Base-by-base conservation (phyloP, 768 basidiomycete genomes). In the Leccinum aurantiacum region DNA sequence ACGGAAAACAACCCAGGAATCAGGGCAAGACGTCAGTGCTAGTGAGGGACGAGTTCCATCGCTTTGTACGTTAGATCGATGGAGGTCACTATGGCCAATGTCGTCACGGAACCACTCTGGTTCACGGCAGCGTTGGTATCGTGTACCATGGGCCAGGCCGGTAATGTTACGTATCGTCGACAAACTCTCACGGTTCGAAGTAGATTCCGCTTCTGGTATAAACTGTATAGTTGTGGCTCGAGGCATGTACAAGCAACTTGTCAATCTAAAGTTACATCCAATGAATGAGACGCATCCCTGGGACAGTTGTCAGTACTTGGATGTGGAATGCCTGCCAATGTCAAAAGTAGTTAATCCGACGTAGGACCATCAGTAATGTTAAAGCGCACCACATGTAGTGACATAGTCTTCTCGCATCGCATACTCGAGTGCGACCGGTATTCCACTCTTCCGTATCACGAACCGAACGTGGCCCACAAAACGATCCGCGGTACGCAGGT, bases 1-100 rank as follows among this genome's bases (percentile, higher is more conserved):
- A 48, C 38, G 17, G 31, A 22, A 53, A 38, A 49, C 46, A 64
- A 33, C 62, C 60, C 60, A 65, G 63, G 69, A 29, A 49, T 48
- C 54, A 68, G 64, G 69, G 69, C 24, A 54, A 41, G 47, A 3
- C 44, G 11, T 44, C 14, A 19, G 51, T 27, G 27, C 27, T 29
- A 29, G 27, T 29, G 22, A 51, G 31, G 53, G 44, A 31, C 10
- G 6, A 19, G 50, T 35, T 17, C 33, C 33, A 35, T 6, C 33
- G 33, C 13, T 35, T 37, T 37, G 35, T 6, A 37, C 35, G 17
- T n/a, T n/a, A 35, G 27, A 58, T 54, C 27, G 52, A 53, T 48
- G 50, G 7, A 37, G 35, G 17, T 48, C 27, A 38, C 54, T 53
- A 58, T 57, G 46, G 37, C 31, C 24, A 61, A 59, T 38, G 47